Base-by-base conservation (phyloP, 164 flowering plant genomes). In the Houttuynia cordata region DNA sequence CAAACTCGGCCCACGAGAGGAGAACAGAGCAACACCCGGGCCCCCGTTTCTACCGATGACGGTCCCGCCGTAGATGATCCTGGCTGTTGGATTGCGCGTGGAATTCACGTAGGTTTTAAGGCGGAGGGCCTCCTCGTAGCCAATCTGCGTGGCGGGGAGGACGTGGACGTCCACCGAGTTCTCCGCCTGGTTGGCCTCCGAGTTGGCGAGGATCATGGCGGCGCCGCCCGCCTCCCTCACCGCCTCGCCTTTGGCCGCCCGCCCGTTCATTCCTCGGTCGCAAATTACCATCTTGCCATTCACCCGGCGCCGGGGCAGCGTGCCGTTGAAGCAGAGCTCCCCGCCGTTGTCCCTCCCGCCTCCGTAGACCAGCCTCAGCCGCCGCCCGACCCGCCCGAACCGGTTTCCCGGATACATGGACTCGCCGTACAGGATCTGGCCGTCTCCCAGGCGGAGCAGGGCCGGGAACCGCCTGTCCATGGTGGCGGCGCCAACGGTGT, bases 401-500 rank as follows among this genome's bases (percentile, higher is more conserved):
- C 53, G 71, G 47, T 78, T 79, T 23, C 86, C 90, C 0, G 96
- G 96, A 70, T 81, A 87, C 83, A 92, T 55, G 7, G 98, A 89
- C 65, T 89, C 90, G 57, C 96, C 98, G 52, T 87, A 84, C 21
- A 92, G 76, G 51, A 59, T 40, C 55, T 81, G 69, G 49, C 91
- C 87, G 25, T 79, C 80, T 1, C 82, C 82, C 59, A 83, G 20
- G 30, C 67, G 75, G 39, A 92, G 80, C 45, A 74, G 15, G 37
- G 96, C 93, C n/a, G 96, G 96, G 65, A 92, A 92, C 68, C 73
- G 81, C 54, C 98, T 57, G 71, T 89, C 87, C 17, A 89, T 81
- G n/a, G 96, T 83, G 73, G 96, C 81, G n/a, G 98, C 98, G 24
- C 98, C 98, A 8, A 92, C 75, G 0, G 98, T 89, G 8, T 85